Conservation (phyloP, 345 rosid genomes). For the Limnanthes douglasii region DNA sequence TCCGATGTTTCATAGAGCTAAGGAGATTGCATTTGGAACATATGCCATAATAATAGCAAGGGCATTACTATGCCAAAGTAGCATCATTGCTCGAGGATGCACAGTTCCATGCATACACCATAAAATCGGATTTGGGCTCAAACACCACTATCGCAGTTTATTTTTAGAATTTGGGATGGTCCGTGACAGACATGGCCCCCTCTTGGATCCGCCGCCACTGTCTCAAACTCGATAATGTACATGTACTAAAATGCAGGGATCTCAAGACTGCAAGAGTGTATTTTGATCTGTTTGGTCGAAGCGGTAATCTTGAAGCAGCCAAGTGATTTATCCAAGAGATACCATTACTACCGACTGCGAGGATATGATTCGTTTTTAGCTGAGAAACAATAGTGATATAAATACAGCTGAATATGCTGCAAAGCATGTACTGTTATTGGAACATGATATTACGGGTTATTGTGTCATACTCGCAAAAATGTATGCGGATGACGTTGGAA, state of each 20-base stretch:
- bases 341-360: conserved; percentile 39
- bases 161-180: too few relatives aligned
- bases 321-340: conserved; percentile 38
- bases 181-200: too few relatives aligned
- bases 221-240: conserved; percentile 47
- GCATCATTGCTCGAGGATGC: conserved; percentile 31
- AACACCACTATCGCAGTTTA: conserved; percentile 25
- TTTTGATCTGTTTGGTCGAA: conserved; percentile 61
- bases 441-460: conserved; percentile 67
- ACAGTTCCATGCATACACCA: conserved; percentile 36
- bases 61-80: conserved; percentile 43
- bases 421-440: conserved; percentile 18
- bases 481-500: conserved; percentile 61
- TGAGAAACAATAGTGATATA: conserved; percentile 34
- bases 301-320: conserved; percentile 32
- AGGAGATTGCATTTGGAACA: conserved; percentile 17
- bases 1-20: conserved; percentile 32
- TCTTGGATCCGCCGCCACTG: too few relatives aligned
- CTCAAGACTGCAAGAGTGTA: conserved; percentile 37
- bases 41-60: conserved; percentile 48
- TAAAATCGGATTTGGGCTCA: conserved; percentile 19
- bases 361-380: conserved; percentile 65
- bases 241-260: conserved; percentile 63
- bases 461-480: conserved; percentile 51
- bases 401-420: conserved; percentile 50